These are phyloP conservation scores for Leishmania lainsoni DNA, from an alignment of 208 protist species.

Conservation along the genomic window DNA sequence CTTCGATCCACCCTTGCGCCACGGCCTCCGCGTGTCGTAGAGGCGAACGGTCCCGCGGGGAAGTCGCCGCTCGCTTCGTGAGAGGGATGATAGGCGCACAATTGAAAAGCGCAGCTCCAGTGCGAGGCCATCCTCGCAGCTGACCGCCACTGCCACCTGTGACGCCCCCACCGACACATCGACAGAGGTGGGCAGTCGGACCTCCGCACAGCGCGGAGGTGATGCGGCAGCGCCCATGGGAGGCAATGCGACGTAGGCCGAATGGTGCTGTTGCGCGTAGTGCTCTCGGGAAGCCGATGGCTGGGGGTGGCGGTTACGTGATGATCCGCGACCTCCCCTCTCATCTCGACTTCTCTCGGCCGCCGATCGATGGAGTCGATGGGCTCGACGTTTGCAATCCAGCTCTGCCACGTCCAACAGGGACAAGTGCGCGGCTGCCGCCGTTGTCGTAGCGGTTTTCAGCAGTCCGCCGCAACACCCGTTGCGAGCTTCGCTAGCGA, in stretches of 20 bases:
- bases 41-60: slow-evolving; percentile 9
- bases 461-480: neutral
- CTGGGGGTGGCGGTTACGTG: neutral
- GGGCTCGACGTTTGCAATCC: neutral
- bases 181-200: slow-evolving; percentile 57
- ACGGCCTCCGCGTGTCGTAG: slow-evolving; percentile 13
- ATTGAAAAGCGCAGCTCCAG: slow-evolving; percentile 63
- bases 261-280: neutral
- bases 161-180: slow-evolving; percentile 59
- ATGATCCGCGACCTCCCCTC: neutral
- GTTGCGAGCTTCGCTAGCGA: neutral
- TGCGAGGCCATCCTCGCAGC: slow-evolving; percentile 74
- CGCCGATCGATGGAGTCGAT: neutral
- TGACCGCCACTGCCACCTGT: slow-evolving; percentile 45
- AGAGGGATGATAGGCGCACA: slow-evolving; percentile 16
- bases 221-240: neutral
- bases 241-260: neutral
- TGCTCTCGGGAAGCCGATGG: neutral
- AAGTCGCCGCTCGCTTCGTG: slow-evolving; percentile 12
- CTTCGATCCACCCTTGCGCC: neutral
- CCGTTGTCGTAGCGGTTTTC: neutral
- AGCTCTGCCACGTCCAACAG: slow-evolving; percentile 6
- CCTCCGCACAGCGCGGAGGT: neutral
- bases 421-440: slow-evolving; percentile 2
- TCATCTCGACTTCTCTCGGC: neutral